Evolutionary conservation across 2,329 filamentous ascomycete genomes (phyloP), one percentile per base, ranked within the genome.

Genomic region (Cytospora piceae): DNA sequence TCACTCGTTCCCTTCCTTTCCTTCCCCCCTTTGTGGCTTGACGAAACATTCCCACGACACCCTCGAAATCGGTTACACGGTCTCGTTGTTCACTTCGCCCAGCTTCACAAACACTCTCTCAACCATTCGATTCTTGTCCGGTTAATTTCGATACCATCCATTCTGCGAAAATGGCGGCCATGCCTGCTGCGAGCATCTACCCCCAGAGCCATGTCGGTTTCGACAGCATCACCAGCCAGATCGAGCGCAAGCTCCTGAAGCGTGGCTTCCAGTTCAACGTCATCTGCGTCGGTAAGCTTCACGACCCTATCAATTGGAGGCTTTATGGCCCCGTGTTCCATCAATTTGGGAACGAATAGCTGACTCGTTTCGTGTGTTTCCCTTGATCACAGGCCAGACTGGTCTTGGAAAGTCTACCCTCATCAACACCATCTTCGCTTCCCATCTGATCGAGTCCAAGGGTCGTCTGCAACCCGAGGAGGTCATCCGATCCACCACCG

Each of bases 361-460:
- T 37, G 17, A 67, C 39, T 17, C 71, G 74, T 77, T 70, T 78
- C 74, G 70, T 74, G 70, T 73, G 69, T 72, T 69, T 66, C 68
- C 69, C 65, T 62, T 65, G 12, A 9, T 55, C 58, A 69, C 77
- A 98, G 95, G 95, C 76, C 95, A 99, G 84, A 99, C 95, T 69
- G 95, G 95, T 79, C 89, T 99, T 74, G 95, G 95, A 82, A 99
- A 99, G 85, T 98, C 94, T 65, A 99, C 95, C 69, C 83, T 99
- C 78, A 97, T 99, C 87, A 99, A 99, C 87, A 99, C 95, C 81
- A 97, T 99, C 85, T 99, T 99, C 82, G 95, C 95, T 73, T 98
- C 95, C 73, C 95, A 99, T 85, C 88, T 99, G 74, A 97, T 99
- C 81, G 94, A 99, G 81, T 97, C 93, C 77, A 99, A 99, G 86